Conservation (phyloP, 2,329 filamentous ascomycete genomes). For the Emergomyces pasteurianus region DNA sequence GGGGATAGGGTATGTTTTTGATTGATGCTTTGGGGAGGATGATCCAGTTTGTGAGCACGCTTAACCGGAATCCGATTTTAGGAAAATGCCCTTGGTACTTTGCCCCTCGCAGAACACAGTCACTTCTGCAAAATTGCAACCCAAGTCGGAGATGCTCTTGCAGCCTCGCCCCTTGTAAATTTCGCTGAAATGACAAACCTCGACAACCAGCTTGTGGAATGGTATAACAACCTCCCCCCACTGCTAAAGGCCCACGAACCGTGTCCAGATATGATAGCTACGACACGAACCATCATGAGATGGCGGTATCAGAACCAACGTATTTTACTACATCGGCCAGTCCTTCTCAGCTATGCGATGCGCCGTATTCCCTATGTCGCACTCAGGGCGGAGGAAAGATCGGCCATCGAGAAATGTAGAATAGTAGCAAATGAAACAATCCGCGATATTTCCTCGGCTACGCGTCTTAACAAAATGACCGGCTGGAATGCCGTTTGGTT, state of each 20-base stretch:
- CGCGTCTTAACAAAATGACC: slow-evolving; percentile 60
- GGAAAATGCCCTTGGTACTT: slow-evolving; percentile 51
- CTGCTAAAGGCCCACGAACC: slow-evolving; percentile 52
- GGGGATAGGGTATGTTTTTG: slow-evolving; percentile 18
- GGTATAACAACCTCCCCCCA: slow-evolving; percentile 60
- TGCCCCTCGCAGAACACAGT: slow-evolving; percentile 64
- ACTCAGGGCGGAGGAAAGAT: slow-evolving; percentile 49
- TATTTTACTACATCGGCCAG: slow-evolving; percentile 62
- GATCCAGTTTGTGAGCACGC: slow-evolving; percentile 19
- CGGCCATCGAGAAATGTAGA: slow-evolving; percentile 56
- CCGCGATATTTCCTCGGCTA: slow-evolving; percentile 58
- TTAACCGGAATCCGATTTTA: slow-evolving; percentile 26
- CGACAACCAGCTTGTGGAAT: slow-evolving; percentile 56
- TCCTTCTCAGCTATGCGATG: slow-evolving; percentile 54
- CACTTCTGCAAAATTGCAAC: slow-evolving; percentile 71
- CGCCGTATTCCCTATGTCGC: slow-evolving; percentile 39
- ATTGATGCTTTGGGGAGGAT: slow-evolving; percentile 5
- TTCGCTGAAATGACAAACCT: slow-evolving; percentile 53
- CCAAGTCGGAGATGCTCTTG: slow-evolving; percentile 62
- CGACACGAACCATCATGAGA: slow-evolving; percentile 63
- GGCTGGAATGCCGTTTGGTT: slow-evolving; percentile 78
- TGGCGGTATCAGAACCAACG: slow-evolving; percentile 72
- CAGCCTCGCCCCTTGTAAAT: slow-evolving; percentile 55
- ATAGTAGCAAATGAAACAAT: slow-evolving; percentile 59
- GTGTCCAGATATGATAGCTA: slow-evolving; percentile 58